Base-by-base conservation (phyloP, 306 rosid species). In the Morella rubra region DNA sequence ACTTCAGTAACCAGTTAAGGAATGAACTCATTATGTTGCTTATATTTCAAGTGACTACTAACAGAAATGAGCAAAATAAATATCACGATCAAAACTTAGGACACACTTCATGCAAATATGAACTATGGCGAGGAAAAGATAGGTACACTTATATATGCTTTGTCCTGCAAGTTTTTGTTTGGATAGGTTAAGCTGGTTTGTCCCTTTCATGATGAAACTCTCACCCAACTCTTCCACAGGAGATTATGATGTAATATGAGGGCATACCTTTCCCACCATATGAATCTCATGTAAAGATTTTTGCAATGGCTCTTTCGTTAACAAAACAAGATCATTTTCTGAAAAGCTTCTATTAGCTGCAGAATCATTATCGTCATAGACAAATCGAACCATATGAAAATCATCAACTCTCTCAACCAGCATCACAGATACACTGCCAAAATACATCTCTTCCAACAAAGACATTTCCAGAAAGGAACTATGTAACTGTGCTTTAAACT, bases 321-420 rank as follows among this genome's bases (percentile, higher is more conserved):
- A 83, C 85, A 95, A 84, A 81, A 92, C 77, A 73, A 92, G 90
- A 83, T 95, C 98, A 82, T 92, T 95, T 89, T 95, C 98, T 69
- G 91, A 80, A 81, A 95, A 90, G 86, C 87, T 86, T 84, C 71
- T 90, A 44, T 88, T 78, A 73, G 88, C 75, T 72, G 84, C 75
- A 77, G 95, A 83, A 84, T 86, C 89, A 56, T 83, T 84, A 67
- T 80, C 88, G 73, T 94, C 97, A 5, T 90, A 91, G 73, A 93
- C 74, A 80, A 90, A 95, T 70, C 97, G 96, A 72, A 92, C 92
- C 77, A 90, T 83, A 83, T 95, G 98, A 81, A 95, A 95, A 72
- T 92, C 98, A 73, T 95, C 97, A 79, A 92, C 84, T 85, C 96
- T 87, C 89, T 95, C 98, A 47, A 94, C 85, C 54, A 96, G 86